These are phyloP conservation scores for Colletotrichum chlorophyti DNA, from an alignment of 2,329 filamentous ascomycete genomes.

Conservation along the genomic window DNA sequence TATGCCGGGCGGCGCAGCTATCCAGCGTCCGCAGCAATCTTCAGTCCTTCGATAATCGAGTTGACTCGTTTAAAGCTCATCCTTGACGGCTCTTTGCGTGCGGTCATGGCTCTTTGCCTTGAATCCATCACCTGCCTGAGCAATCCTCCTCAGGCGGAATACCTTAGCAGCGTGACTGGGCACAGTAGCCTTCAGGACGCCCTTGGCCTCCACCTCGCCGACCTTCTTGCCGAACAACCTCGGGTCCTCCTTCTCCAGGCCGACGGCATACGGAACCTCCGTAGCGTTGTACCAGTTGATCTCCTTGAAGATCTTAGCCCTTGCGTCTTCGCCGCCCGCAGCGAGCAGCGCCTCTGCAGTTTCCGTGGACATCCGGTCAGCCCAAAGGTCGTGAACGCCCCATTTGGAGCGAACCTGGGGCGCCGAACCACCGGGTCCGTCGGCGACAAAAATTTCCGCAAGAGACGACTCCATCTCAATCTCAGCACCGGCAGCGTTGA, in stretches of 20 bases:
- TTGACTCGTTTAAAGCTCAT: conserved; percentile 29
- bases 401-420: conserved; percentile 30
- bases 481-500: conserved; percentile 28
- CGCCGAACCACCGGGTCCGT: conserved; percentile 32
- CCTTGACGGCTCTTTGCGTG: conserved; percentile 28
- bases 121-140: conserved; percentile 28
- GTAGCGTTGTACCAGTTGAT: conserved; percentile 32
- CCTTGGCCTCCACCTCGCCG: conserved; percentile 27
- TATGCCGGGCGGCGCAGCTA: too few relatives aligned
- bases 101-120: conserved; percentile 31
- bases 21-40: too few relatives aligned
- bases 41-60: too few relatives aligned
- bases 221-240: conserved; percentile 32
- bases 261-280: conserved; percentile 28
- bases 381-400: conserved; percentile 33
- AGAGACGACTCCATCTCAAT: conserved; percentile 26
- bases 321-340: conserved; percentile 11
- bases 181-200: conserved; percentile 23
- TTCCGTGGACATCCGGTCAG: conserved; percentile 29
- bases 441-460: conserved; percentile 32
- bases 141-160: conserved; percentile 30
- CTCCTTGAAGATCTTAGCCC: conserved; percentile 11
- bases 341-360: conserved; percentile 23
- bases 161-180: conserved; percentile 30
- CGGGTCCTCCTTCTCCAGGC: conserved; percentile 29